Evolutionary conservation across 2,329 filamentous ascomycete species (phyloP), one percentile per base, ranked within the genome.

Genomic region (Beauveria australis): DNA sequence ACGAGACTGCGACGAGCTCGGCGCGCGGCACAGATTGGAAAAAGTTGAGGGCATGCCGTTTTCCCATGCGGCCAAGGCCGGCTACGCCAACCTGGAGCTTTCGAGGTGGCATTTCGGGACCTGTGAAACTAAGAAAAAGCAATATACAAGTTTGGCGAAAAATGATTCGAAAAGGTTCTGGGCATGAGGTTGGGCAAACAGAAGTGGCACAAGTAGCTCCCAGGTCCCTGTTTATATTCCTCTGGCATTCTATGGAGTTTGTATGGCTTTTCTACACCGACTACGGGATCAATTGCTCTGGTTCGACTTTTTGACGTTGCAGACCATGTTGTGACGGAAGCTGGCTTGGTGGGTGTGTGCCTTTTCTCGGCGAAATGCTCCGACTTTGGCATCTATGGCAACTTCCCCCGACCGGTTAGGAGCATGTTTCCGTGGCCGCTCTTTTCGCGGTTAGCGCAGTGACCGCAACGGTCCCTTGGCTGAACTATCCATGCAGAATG

Each of bases 1-100:
- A 77, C 65, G 76, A 81, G 12, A 76, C 80, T 30, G 78, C 79
- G 22, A 81, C 76, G 14, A 83, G 72, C 58, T 79, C 69, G 10
- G 79, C 78, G 18, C 77, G 75, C 3, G 78, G 77, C 4, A 76
- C 76, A 4, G 72, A 70, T 63, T 78, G 69, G 43, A 81, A 69
- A 49, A 80, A 75, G 63, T 79, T 80, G 53, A 77, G 67, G 47
- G 77, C 79, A 68, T 82, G 79, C 18, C 78, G 74, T 60, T 77
- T 75, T 51, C 79, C 79, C 77, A 82, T 82, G 57, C 79, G 77
- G 46, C 79, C 79, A 30, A 81, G 77, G 59, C 80, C 79, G 33
- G 77, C 77, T 40, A 75, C 76, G 51, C 72, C 79, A 58, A 81
- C 71, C 63, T 75, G 72, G 63, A 79, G 69, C 60, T 69, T 72